phyloP scores from a whole-genome alignment of 2,329 filamentous ascomycete species.

The Colletotrichum nymphaeae region DNA sequence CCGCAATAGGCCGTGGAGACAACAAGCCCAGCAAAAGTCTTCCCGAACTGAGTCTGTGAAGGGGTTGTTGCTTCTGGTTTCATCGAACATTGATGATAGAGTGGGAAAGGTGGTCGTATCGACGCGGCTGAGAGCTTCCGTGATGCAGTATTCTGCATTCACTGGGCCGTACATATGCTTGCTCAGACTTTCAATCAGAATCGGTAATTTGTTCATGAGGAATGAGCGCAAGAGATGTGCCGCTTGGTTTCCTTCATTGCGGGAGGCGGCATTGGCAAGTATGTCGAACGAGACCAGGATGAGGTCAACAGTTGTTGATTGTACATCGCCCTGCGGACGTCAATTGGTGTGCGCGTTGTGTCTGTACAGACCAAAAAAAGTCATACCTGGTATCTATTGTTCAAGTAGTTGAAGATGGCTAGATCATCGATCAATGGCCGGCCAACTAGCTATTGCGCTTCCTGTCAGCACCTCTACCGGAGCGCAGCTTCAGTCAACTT shows the following conservation, averaged over 20 bases:
- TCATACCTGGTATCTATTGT: conserved; percentile 82
- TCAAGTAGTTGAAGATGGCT: conserved; percentile 81
- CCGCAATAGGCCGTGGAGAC: conserved; percentile 85
- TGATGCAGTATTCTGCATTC: conserved; percentile 76
- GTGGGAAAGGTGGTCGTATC: conserved; percentile 81
- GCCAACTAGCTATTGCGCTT: conserved; percentile 75
- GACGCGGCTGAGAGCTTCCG: conserved; percentile 81
- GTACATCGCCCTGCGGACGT: conserved; percentile 74
- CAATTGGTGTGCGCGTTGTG: neutral
- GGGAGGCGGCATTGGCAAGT: conserved; percentile 86
- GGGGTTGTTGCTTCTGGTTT: conserved; percentile 66
- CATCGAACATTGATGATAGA: conserved; percentile 69
- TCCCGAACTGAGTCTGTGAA: conserved; percentile 70
- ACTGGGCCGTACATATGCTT: conserved; percentile 80
- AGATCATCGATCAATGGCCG: conserved; percentile 86
- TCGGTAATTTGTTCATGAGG: conserved; percentile 75
- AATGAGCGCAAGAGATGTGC: conserved; percentile 87
- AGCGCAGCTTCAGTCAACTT: conserved; percentile 44
- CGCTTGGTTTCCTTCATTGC: conserved; percentile 63
- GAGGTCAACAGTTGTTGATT: conserved; percentile 82
- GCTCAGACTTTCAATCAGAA: conserved; percentile 64
- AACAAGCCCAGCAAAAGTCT: conserved; percentile 91
- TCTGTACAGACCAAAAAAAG: neutral
- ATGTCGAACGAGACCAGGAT: conserved; percentile 91
- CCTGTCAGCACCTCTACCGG: conserved; percentile 39